Percentiles rank a stretch among this genome's conserved stretches.
Conservation (phyloP, 257 asterid species). For the Nicotiana noctiflora region DNA sequence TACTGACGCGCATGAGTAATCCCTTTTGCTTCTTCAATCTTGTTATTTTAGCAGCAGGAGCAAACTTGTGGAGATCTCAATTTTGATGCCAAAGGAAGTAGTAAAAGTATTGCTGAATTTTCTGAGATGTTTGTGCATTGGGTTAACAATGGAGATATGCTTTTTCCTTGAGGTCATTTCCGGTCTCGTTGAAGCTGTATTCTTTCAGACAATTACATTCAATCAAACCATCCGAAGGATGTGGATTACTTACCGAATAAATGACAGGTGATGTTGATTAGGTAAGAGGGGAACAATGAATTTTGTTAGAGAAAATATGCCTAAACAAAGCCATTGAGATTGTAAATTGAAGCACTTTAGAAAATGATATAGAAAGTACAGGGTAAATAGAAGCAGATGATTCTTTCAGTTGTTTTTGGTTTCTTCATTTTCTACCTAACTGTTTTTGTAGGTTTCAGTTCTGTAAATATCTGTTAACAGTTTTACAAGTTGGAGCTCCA, state of each 20-base stretch:
- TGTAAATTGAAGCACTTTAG: background rate
- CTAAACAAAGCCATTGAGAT: constrained; percentile 18
- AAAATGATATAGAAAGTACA: constrained; percentile 8
- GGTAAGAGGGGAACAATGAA: constrained; percentile 14
- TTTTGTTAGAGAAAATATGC: constrained; percentile 31
- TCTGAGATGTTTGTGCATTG: constrained; percentile 61
- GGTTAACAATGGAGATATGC: constrained; percentile 52
- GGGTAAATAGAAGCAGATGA: constrained; percentile 10
- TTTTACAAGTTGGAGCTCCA: background rate
- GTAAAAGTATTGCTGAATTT: constrained; percentile 26
- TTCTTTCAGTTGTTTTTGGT: constrained; percentile 6
- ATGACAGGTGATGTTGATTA: constrained; percentile 24
- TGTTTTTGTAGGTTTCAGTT: constrained; percentile 8
- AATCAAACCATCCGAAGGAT: constrained; percentile 59
- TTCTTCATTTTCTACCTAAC: background rate
- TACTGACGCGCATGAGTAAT: background rate
- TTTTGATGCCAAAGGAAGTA: constrained; percentile 18
- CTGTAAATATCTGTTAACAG: background rate
- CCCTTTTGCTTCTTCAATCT: background rate
- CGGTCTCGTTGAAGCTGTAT: constrained; percentile 7
- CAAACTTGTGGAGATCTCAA: constrained; percentile 26
- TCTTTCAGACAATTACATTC: constrained; percentile 14
- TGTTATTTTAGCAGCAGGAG: constrained; percentile 7
- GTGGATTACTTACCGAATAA: constrained; percentile 25
- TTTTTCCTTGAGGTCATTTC: constrained; percentile 35